phyloP scores from a whole-genome alignment of 805 yeast species.

The Metschnikowia peoriensis region DNA sequence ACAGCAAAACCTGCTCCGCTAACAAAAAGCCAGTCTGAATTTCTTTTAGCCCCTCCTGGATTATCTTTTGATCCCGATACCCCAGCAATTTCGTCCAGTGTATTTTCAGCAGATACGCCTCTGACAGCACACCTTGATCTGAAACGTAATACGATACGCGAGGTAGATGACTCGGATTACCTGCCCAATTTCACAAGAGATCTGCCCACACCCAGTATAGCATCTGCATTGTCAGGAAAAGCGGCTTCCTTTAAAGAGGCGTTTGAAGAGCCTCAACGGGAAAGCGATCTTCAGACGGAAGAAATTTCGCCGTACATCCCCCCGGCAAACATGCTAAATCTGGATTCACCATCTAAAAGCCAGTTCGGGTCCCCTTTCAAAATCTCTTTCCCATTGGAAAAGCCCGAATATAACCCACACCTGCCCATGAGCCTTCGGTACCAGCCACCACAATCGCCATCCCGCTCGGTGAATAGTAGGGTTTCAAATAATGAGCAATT shows the following conservation, averaged over 20 bases:
- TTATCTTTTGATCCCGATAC: not conserved
- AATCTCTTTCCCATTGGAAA: conserved; percentile 17
- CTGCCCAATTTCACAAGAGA: conserved; percentile 10
- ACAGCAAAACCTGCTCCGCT: too few relatives aligned
- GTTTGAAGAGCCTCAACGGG: not conserved
- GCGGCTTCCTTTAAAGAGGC: not conserved
- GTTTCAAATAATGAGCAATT: conserved; percentile 22
- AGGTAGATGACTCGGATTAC: conserved; percentile 21
- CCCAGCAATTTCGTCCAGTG: conserved; percentile 5
- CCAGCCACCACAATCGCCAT: conserved; percentile 7
- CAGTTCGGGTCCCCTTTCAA: conserved; percentile 34
- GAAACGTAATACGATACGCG: conserved; percentile 17
- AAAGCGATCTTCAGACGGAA: not conserved
- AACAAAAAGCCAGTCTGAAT: not conserved
- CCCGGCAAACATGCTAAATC: conserved; percentile 3
- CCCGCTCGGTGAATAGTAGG: conserved; percentile 4
- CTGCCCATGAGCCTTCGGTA: not conserved
- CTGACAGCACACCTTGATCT: conserved; percentile 8
- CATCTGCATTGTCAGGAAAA: not conserved
- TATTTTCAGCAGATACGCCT: conserved; percentile 10
- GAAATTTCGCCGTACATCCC: conserved; percentile 1
- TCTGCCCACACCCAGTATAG: conserved; percentile 2
- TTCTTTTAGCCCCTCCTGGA: not conserved
- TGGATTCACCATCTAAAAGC: conserved; percentile 10
- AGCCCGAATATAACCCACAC: not conserved